Evolutionary conservation across 192 early-diverging fungal species (phyloP).

Genomic region (Coemansia sp.): DNA sequence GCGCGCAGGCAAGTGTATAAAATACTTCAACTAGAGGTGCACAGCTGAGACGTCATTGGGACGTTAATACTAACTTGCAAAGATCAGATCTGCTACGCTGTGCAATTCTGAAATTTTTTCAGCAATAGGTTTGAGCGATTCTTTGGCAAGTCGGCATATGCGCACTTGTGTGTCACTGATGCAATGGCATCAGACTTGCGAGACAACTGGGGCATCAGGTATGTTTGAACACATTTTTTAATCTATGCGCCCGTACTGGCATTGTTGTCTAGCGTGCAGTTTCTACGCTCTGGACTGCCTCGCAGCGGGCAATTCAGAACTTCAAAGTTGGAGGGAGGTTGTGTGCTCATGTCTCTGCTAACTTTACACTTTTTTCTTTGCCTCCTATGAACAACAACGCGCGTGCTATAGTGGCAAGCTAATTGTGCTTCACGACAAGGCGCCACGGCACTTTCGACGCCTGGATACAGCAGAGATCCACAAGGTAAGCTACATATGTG

Average conservation of each 20-base stretch:
- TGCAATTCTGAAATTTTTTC: not conserved
- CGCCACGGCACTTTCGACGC: conserved; percentile 76
- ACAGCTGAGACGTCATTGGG: not conserved
- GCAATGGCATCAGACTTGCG: conserved; percentile 74
- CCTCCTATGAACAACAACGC: not conserved
- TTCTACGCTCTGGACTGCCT: conserved; percentile 1
- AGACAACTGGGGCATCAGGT: conserved; percentile 66
- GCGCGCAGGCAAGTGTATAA: conserved; percentile 34
- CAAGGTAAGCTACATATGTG: conserved; percentile 37
- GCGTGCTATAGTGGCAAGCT: conserved; percentile 59
- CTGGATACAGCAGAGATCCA: conserved; percentile 68
- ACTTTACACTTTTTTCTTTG: conserved; percentile 40
- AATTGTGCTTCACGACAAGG: conserved; percentile 79
- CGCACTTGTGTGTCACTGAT: conserved; percentile 85
- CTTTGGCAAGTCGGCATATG: conserved; percentile 61
- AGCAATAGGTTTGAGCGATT: conserved; percentile 38
- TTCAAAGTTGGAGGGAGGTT: not conserved
- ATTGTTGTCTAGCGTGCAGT: not conserved
- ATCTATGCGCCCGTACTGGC: conserved; percentile 16
- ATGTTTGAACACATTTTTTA: conserved; percentile 22
- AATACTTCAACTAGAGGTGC: not conserved
- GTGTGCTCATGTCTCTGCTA: not conserved
- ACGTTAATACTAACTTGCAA: not conserved
- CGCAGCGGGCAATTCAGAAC: not conserved
- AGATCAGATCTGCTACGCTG: not conserved